These are phyloP conservation scores for Aspergillus cavernicola DNA, from an alignment of 495 filamentous ascomycete genomes.

Conservation along the genomic window DNA sequence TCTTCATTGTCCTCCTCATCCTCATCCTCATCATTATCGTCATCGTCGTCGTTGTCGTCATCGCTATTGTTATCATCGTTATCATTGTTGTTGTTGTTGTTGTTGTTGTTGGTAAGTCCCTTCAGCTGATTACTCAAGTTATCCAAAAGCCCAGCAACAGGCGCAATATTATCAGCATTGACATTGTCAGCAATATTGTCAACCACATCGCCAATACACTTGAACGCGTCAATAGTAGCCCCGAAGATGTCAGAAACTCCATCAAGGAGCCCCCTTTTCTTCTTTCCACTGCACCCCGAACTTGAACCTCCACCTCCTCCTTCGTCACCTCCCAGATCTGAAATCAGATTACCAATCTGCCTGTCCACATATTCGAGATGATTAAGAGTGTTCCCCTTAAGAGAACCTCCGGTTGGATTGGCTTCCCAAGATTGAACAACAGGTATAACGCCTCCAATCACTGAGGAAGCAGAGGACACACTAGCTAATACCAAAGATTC, in stretches of 20 bases:
- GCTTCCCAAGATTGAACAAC: background rate
- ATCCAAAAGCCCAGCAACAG: background rate
- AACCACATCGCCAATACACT: background rate
- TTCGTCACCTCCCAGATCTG: no score
- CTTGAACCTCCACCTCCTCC: background rate
- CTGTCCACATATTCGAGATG: background rate
- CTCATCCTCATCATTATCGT: background rate
- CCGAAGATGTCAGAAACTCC: background rate
- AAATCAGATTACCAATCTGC: background rate
- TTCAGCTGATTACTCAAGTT: background rate
- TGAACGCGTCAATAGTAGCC: background rate
- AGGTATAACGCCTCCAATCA: background rate
- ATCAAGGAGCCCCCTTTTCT: background rate
- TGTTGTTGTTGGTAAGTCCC: background rate
- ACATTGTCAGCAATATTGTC: background rate
- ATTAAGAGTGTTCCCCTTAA: background rate
- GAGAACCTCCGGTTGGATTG: background rate
- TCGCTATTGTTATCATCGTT: background rate
- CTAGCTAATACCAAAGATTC: background rate
- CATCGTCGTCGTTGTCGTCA: background rate
- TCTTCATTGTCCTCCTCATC: background rate
- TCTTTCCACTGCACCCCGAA: background rate
- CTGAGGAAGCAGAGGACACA: background rate
- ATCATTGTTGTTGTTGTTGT: background rate
- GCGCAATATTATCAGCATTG: background rate